Conservation (phyloP, 768 basidiomycete genomes). For the Termitomyces sp. region DNA sequence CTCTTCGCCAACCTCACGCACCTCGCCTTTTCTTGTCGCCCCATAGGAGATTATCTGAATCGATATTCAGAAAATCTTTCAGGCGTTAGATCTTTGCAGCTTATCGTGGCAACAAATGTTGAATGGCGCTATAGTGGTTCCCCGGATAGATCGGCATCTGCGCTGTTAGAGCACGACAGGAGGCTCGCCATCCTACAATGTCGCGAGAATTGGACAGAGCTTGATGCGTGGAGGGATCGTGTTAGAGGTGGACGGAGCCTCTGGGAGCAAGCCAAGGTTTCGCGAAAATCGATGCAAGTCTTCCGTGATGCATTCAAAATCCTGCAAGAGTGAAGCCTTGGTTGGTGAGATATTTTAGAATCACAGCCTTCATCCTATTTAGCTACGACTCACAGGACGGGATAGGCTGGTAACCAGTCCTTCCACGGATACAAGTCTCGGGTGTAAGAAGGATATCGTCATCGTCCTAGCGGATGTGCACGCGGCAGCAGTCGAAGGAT, state of each 20-base stretch:
- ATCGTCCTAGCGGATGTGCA: too few relatives aligned
- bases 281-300: conserved; percentile 5
- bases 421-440: too few relatives aligned
- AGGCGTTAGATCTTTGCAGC: conserved; percentile 1
- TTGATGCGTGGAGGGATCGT: conserved; percentile 9
- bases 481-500: not conserved
- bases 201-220: conserved; percentile 7
- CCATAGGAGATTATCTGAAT: conserved; percentile 6
- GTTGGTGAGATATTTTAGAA: not conserved
- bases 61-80: conserved; percentile 8
- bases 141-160: not conserved
- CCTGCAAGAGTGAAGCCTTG: not conserved
- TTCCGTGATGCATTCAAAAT: conserved; percentile 6
- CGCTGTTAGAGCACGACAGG: conserved; percentile 10
- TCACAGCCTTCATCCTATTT: not conserved
- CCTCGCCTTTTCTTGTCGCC: conserved; percentile 12
- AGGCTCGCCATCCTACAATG: conserved; percentile 14
- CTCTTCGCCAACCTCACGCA: conserved; percentile 11
- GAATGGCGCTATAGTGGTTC: conserved; percentile 3
- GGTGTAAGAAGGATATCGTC: too few relatives aligned
- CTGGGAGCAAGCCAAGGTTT: conserved; percentile 13
- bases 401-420: too few relatives aligned
- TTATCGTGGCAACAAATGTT: conserved; percentile 9
- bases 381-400: not conserved
- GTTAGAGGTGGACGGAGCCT: conserved; percentile 11